Conservation (phyloP, 2,329 filamentous ascomycete genomes). For the Epichloe gansuensis region DNA sequence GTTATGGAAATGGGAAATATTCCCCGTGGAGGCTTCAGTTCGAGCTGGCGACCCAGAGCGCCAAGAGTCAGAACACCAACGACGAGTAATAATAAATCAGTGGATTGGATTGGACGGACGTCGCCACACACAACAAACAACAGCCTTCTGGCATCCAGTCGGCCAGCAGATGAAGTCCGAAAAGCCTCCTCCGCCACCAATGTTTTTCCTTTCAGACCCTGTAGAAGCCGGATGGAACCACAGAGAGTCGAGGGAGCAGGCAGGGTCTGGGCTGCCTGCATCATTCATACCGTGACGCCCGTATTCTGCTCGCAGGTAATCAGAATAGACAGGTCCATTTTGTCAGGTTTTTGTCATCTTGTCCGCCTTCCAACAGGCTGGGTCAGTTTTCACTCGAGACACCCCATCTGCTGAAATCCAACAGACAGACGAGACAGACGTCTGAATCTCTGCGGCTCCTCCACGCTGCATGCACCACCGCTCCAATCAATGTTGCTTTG, state of each 20-base stretch:
- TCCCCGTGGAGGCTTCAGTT: no score
- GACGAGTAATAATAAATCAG: background rate
- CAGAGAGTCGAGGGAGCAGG: constrained; percentile 1
- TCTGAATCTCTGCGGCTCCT: background rate
- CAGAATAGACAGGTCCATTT: background rate
- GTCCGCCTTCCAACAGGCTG: constrained; percentile 1
- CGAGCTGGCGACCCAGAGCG: no score
- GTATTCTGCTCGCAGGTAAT: constrained; percentile 2
- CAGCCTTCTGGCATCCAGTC: background rate
- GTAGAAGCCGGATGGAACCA: constrained; percentile 1
- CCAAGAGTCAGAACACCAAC: no score
- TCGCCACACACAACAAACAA: background rate
- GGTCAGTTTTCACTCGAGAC: background rate
- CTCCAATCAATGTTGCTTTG: background rate
- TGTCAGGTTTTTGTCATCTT: background rate
- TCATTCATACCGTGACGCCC: background rate
- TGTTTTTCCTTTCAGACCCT: constrained; percentile 7
- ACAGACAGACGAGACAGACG: background rate
- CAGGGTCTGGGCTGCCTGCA: background rate
- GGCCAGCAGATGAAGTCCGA: background rate
- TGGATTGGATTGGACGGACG: background rate
- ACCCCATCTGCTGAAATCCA: background rate
- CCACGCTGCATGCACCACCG: background rate
- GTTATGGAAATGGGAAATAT: no score
- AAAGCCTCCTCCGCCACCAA: constrained; percentile 14